These are phyloP conservation scores for Exophiala calicioides DNA, from an alignment of 2,329 filamentous ascomycete genomes.

Conservation along the genomic window DNA sequence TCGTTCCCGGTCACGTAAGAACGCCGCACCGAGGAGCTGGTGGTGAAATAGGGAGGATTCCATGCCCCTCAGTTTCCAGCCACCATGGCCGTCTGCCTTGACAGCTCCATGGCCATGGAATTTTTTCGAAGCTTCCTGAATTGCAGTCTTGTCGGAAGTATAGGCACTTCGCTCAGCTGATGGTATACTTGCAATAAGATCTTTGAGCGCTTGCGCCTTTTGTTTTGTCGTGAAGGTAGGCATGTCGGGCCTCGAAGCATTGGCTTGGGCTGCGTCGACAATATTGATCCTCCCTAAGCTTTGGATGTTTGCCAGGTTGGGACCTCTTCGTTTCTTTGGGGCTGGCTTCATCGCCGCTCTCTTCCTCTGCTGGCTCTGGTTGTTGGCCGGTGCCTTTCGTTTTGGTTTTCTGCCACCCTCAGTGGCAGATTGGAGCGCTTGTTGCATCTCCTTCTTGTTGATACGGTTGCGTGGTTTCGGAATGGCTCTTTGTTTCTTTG, in stretches of 20 bases:
- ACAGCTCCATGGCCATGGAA: conserved; percentile 32
- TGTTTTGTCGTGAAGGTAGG: conserved; percentile 29
- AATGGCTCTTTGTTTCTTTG: conserved; percentile 7
- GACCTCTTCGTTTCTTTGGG: conserved; percentile 6
- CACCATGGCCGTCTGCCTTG: conserved; percentile 34
- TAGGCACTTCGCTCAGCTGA: conserved; percentile 30
- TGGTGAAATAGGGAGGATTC: conserved; percentile 39
- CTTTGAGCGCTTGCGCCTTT: conserved; percentile 36
- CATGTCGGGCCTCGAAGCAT: conserved; percentile 29
- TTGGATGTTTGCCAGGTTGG: conserved; percentile 27
- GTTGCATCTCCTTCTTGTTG: conserved; percentile 15
- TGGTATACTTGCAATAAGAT: conserved; percentile 38
- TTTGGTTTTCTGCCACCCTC: conserved; percentile 15
- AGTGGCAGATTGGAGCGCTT: conserved; percentile 20
- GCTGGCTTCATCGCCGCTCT: background rate
- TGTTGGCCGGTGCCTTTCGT: conserved; percentile 8
- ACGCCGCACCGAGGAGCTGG: conserved; percentile 34
- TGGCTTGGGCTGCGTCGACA: conserved; percentile 34
- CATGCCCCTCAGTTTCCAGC: conserved; percentile 38
- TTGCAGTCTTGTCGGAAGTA: conserved; percentile 30
- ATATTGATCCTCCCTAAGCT: conserved; percentile 30
- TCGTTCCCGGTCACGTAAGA: conserved; percentile 28
- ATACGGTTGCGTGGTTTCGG: conserved; percentile 18
- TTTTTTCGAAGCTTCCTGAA: conserved; percentile 34
- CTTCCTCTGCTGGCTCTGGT: conserved; percentile 10